Base-by-base conservation (phyloP, 23 red algal genomes). In the Porphyridium purpureum region DNA sequence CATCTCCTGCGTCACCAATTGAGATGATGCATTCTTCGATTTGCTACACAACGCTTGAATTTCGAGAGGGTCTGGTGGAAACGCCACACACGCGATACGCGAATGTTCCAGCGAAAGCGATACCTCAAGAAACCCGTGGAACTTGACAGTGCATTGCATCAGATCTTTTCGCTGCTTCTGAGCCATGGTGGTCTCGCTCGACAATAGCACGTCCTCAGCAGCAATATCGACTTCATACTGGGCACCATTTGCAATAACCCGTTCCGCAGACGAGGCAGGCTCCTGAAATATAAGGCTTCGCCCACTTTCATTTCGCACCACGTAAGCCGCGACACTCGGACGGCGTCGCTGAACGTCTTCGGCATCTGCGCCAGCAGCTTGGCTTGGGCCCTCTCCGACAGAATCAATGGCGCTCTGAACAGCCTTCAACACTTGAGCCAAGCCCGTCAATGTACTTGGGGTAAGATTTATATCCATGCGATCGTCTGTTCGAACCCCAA, bases 251-350 rank as follows among this genome's bases (percentile, higher is more conserved):
- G 30, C 31, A 34, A 79, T 61, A 28, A 71, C 54, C 29, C 69
- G 64, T 0, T 61, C 32, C 34, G 50, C 28, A 17, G 69, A 71
- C 8, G 58, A 55, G 47, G 29, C 42, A 25, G 54, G 46, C 42
- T 57, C 54, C 57, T 55, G 50, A 40, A 98, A 57, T 7, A 60
- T 52, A 25, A 98, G 27, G 14, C 74, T 74, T 24, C 74, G 26
- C 7, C 90, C 90, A 5, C 67, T 58, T 27, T 79, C 57, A 47
- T 98, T 98, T 40, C 67, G 52, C 2, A 98, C 73, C 15, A 81
- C 59, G 27, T 86, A 85, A 0, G 90, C 90, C n/a, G 90, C 73
- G 17, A 86, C 72, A n/a, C 52, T 62, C 15, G 90, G n/a, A n/a
- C n/a, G n/a, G n/a, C n/a, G 90, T 29, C 80, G 74, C 1, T 55